These are phyloP conservation scores for Lactarius pseudohatsudake DNA, from an alignment of 768 basidiomycete genomes.

Conservation along the genomic window DNA sequence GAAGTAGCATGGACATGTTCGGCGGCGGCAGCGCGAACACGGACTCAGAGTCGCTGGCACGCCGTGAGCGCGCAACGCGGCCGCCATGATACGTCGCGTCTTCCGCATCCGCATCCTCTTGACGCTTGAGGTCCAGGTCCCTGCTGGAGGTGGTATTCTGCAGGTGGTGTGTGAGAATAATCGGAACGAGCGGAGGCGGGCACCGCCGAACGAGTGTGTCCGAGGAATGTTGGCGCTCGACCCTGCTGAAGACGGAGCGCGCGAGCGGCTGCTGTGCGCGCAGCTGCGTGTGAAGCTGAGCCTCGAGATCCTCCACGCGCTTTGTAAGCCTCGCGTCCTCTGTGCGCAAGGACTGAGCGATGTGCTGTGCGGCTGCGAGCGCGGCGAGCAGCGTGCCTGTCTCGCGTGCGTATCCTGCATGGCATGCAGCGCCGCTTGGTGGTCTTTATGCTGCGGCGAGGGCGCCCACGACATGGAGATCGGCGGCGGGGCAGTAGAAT, in stretches of 20 bases:
- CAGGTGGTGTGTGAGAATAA: background rate
- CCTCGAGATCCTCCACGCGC: constrained; percentile 42
- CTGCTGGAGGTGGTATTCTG: background rate
- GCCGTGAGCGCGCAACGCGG: constrained; percentile 25
- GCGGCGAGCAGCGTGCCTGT: constrained; percentile 60
- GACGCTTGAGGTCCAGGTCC: background rate
- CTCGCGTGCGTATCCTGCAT: constrained; percentile 68
- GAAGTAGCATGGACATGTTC: constrained; percentile 74
- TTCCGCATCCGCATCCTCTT: constrained; percentile 13
- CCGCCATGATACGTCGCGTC: background rate
- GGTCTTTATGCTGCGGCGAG: constrained; percentile 42
- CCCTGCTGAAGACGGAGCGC: constrained; percentile 19
- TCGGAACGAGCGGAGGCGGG: background rate
- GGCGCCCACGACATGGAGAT: constrained; percentile 44
- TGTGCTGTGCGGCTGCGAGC: constrained; percentile 62
- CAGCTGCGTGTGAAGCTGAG: constrained; percentile 34
- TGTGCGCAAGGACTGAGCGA: constrained; percentile 58
- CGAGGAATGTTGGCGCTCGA: constrained; percentile 11
- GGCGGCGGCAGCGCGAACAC: constrained; percentile 63
- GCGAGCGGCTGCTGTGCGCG: constrained; percentile 25
- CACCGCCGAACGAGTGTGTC: constrained; percentile 12
- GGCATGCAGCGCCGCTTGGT: constrained; percentile 40
- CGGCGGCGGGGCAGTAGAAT: constrained; percentile 72
- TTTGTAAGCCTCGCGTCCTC: constrained; percentile 54
- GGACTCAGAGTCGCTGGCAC: constrained; percentile 54